Percentiles rank a stretch among this genome's conserved stretches.
Evolutionary conservation across 1,139 yeast genomes (phyloP).

Genomic region (Debaryomyces coudertii): DNA sequence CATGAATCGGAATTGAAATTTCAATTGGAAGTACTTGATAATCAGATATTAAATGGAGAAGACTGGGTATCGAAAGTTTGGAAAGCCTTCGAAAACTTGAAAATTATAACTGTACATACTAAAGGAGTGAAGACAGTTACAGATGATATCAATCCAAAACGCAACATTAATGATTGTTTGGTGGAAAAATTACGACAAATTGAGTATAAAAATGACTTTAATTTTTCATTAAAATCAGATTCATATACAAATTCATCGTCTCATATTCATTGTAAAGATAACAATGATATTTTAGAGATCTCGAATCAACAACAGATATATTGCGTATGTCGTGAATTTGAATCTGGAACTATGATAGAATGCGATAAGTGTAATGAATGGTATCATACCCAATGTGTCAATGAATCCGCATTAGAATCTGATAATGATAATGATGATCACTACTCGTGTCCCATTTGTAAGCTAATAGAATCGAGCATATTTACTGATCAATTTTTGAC

Average conservation of each 20-base stretch:
- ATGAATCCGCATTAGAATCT: slow-evolving; percentile 32
- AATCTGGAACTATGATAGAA: slow-evolving; percentile 74
- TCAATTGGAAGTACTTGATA: slow-evolving; percentile 22
- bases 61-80: slow-evolving; percentile 42
- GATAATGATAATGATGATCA: slow-evolving; percentile 40
- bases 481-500: slow-evolving; percentile 20
- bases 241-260: slow-evolving; percentile 34
- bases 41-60: slow-evolving; percentile 32
- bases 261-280: slow-evolving; percentile 18
- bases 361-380: slow-evolving; percentile 81
- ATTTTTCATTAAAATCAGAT: slow-evolving; percentile 46
- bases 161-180: slow-evolving; percentile 25
- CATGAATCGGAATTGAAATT: slow-evolving; percentile 32
- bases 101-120: slow-evolving; percentile 28
- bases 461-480: slow-evolving; percentile 24
- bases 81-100: slow-evolving; percentile 37
- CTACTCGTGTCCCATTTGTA: slow-evolving; percentile 72
- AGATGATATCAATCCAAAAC: slow-evolving; percentile 23
- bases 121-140: slow-evolving; percentile 17
- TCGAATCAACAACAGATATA: slow-evolving; percentile 35
- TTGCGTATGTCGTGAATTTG: slow-evolving; percentile 73
- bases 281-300: slow-evolving; percentile 16
- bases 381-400: slow-evolving; percentile 75
- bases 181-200: slow-evolving; percentile 33
- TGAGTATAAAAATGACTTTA: slow-evolving; percentile 35